Percentiles rank a stretch among this genome's conserved stretches.
Evolutionary conservation across 257 asterid genomes (phyloP).

Genomic region (Osmanthus fragrans): DNA sequence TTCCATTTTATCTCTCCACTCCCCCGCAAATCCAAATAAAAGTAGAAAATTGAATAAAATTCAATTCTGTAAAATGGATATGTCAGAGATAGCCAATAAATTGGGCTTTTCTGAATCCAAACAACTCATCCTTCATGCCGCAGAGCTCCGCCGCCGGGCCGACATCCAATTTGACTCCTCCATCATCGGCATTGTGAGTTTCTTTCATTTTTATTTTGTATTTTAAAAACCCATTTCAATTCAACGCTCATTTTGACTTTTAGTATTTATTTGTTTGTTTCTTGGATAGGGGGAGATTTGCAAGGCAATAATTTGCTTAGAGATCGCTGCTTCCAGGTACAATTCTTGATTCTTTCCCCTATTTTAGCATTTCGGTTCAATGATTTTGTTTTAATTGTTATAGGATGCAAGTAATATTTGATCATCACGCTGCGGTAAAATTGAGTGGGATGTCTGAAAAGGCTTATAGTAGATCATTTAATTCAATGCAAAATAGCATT

Average conservation of each 20-base stretch:
- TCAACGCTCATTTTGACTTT: background rate
- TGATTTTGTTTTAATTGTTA: background rate
- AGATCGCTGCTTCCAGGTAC: constrained; percentile 82
- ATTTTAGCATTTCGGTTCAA: background rate
- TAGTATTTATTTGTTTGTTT: constrained; percentile 8
- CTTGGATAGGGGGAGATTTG: constrained; percentile 79
- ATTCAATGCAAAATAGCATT: constrained; percentile 87
- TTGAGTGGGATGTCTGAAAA: constrained; percentile 86
- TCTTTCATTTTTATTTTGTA: background rate
- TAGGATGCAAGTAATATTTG: constrained; percentile 76
- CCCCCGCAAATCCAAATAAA: background rate
- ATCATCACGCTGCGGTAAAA: constrained; percentile 67
- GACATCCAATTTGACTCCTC: constrained; percentile 90
- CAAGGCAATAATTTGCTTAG: constrained; percentile 83
- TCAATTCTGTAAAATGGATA: constrained; percentile 54
- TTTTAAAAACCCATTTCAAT: background rate
- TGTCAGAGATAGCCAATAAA: constrained; percentile 64
- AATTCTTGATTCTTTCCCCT: background rate
- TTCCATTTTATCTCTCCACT: background rate
- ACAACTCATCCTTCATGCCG: constrained; percentile 67
- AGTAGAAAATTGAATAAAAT: background rate
- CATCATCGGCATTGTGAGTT: constrained; percentile 73
- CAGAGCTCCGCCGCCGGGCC: constrained; percentile 94
- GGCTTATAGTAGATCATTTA: constrained; percentile 84
- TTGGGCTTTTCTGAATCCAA: constrained; percentile 66